Evolutionary conservation across 352 stramenopile species (phyloP).

Genomic region (Elongisporangium undulatum): DNA sequence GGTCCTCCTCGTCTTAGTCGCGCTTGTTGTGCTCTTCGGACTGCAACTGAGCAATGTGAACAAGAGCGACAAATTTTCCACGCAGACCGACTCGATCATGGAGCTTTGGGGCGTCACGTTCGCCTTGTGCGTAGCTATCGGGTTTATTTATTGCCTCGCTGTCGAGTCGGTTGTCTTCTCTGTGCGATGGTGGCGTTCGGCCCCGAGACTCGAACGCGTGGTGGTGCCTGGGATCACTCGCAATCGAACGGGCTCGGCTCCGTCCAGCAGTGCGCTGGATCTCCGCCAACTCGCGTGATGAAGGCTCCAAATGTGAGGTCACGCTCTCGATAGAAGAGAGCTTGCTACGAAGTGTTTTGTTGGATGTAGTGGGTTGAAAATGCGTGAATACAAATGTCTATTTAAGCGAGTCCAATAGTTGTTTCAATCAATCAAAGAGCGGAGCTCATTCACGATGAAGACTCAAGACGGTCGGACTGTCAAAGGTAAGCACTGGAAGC

Average conservation of each 20-base stretch:
- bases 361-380: not conserved
- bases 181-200: slow-evolving; percentile 30
- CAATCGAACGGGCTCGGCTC: not conserved
- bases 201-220: not conserved
- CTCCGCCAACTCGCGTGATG: not conserved
- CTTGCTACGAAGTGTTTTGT: not conserved
- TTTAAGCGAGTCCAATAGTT: not conserved
- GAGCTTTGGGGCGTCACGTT: slow-evolving; percentile 47
- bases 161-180: slow-evolving; percentile 38
- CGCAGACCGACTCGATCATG: slow-evolving; percentile 20
- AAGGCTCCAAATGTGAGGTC: not conserved
- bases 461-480: no score
- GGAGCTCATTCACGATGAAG: no score
- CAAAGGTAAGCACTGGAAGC: no score
- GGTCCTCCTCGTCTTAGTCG: slow-evolving; percentile 24
- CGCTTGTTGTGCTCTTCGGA: slow-evolving; percentile 26
- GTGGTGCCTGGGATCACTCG: not conserved
- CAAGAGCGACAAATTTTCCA: slow-evolving; percentile 29
- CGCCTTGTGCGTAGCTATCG: slow-evolving; percentile 32
- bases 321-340: not conserved
- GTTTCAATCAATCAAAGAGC: no score
- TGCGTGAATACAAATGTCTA: not conserved
- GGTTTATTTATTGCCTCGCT: slow-evolving; percentile 36
- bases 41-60: slow-evolving; percentile 26
- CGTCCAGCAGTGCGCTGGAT: not conserved